Evolutionary conservation across 139 green algal species (phyloP).

Genomic region (Monoraphidium neglectum): DNA sequence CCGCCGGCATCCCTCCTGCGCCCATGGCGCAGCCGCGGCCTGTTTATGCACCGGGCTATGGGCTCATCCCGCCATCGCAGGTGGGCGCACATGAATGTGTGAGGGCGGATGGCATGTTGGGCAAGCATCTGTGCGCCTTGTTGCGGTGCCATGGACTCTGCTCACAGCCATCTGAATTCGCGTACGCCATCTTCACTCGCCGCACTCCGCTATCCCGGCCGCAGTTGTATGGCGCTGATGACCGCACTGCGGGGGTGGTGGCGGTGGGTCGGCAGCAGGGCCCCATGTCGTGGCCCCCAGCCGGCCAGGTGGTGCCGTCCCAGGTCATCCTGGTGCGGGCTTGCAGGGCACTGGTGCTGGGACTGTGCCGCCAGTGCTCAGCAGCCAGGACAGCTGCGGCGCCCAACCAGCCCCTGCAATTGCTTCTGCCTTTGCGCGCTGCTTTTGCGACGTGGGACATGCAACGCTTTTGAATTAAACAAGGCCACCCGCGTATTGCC

Average conservation of each 20-base stretch:
- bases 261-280: neutral
- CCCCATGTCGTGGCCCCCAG: neutral
- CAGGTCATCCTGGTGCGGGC: constrained; percentile 30
- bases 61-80: constrained; percentile 64
- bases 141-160: no score
- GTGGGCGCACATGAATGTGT: constrained; percentile 12
- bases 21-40: constrained; percentile 38
- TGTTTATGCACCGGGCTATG: constrained; percentile 58
- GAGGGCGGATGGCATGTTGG: no score
- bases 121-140: no score
- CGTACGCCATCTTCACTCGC: no score
- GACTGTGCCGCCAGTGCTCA: no score
- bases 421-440: no score
- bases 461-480: no score
- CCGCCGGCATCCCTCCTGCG: constrained; percentile 2
- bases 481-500: no score
- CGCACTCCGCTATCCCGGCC: neutral
- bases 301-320: constrained; percentile 19
- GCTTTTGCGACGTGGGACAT: no score
- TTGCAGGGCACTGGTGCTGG: neutral
- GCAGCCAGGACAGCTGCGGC: no score
- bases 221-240: constrained; percentile 31
- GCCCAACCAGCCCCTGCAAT: no score
- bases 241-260: constrained; percentile 24
- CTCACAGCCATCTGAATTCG: no score